Evolutionary conservation across 495 filamentous ascomycete species (phyloP).

Genomic region (Penicillium mononematosum): DNA sequence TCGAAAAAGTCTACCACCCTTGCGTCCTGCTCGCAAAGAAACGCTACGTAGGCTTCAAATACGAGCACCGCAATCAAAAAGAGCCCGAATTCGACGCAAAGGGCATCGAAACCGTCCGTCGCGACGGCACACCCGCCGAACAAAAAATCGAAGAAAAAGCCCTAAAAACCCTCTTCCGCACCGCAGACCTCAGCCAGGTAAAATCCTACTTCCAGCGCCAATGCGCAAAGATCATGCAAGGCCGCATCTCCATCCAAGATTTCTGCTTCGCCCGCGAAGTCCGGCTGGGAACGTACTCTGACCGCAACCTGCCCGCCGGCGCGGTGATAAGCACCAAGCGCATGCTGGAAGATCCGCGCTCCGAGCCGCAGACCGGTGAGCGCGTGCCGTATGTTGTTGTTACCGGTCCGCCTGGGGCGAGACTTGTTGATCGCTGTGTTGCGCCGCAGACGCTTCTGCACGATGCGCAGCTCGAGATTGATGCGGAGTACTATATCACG

Average conservation of each 20-base stretch:
- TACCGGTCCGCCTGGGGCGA: slow-evolving; percentile 79
- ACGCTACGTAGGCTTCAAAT: slow-evolving; percentile 97
- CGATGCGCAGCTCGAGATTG: slow-evolving; percentile 75
- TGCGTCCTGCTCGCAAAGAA: slow-evolving; percentile 95
- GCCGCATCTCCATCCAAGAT: slow-evolving; percentile 85
- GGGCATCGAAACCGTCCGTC: slow-evolving; percentile 92
- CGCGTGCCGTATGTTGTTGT: slow-evolving; percentile 92
- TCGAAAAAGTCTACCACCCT: slow-evolving; percentile 97
- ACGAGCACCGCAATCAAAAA: slow-evolving; percentile 72
- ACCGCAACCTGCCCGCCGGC: slow-evolving; percentile 76
- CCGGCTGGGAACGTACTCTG: slow-evolving; percentile 84
- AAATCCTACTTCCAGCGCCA: slow-evolving; percentile 89
- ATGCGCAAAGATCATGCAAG: slow-evolving; percentile 90
- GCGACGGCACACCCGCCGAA: slow-evolving; percentile 92
- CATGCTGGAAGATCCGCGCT: slow-evolving; percentile 81
- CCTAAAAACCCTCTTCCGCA: slow-evolving; percentile 84
- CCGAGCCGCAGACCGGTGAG: slow-evolving; percentile 93
- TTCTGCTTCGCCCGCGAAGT: slow-evolving; percentile 95
- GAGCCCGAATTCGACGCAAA: slow-evolving; percentile 96
- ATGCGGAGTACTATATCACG: slow-evolving; percentile 93
- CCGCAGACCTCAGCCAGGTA: slow-evolving; percentile 82
- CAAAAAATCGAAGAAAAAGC: slow-evolving; percentile 98
- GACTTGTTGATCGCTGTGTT: slow-evolving; percentile 87
- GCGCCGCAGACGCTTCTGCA: slow-evolving; percentile 79
- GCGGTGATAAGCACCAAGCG: slow-evolving; percentile 79